Percentiles rank a stretch among this genome's conserved stretches.
Evolutionary conservation across 768 basidiomycete genomes (phyloP).

Genomic region (Amanita thiersii): DNA sequence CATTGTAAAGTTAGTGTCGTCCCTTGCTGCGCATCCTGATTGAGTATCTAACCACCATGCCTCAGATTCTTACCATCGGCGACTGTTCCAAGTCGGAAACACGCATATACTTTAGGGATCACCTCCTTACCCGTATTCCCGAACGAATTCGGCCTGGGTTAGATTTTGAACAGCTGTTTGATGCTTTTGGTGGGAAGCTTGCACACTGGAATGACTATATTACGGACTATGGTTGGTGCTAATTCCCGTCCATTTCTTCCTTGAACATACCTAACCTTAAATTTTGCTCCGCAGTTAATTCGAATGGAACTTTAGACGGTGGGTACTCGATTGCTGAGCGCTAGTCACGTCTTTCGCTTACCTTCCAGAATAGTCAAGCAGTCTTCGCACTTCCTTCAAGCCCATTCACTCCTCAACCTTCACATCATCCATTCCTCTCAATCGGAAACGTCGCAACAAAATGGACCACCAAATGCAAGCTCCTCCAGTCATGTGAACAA

Average conservation of each 20-base stretch:
- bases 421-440: constrained; percentile 84
- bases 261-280: background rate
- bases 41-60: background rate
- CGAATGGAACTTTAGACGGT: constrained; percentile 67
- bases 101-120: constrained; percentile 54
- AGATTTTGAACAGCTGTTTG: constrained; percentile 66
- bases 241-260: background rate
- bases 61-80: constrained; percentile 73
- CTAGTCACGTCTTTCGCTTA: constrained; percentile 2
- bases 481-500: constrained; percentile 27
- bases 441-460: constrained; percentile 26
- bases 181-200: constrained; percentile 78
- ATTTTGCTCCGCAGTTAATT: constrained; percentile 46
- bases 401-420: constrained; percentile 74
- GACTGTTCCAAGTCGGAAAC: constrained; percentile 74
- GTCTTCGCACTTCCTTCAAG: constrained; percentile 80
- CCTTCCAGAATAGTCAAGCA: constrained; percentile 48
- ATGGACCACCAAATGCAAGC: constrained; percentile 23
- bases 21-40: background rate
- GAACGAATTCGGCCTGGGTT: constrained; percentile 45
- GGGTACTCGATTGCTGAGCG: constrained; percentile 8
- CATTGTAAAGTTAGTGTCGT: constrained; percentile 58
- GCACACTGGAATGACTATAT: constrained; percentile 80
- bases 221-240: constrained; percentile 54
- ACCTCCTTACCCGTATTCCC: constrained; percentile 61